Base-by-base conservation (phyloP, 1,284 basidiomycete genomes). In the Ustanciosporium gigantosporum region DNA sequence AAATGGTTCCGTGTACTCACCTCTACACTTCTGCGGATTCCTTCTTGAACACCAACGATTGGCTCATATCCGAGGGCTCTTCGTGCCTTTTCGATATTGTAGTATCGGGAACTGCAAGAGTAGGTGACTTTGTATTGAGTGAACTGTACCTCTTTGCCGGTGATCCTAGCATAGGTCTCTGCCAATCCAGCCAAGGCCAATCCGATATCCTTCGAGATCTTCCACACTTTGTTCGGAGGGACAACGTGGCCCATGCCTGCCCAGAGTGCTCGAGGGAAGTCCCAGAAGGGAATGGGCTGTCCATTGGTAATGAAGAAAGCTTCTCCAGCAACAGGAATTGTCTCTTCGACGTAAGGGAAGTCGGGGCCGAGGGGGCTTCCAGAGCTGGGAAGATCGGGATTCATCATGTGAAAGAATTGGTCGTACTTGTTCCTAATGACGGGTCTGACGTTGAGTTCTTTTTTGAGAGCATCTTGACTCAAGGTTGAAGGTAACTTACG, bases 251-350 rank as follows among this genome's bases (percentile, higher is more conserved):
- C 73, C 46, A 67, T 52, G 9, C 56, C 84, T 35, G 84, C 82
- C 91, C 91, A 98, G n/a, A 97, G 80, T 3, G 85, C 80, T 8
- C 91, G 85, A 20, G 88, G 84, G 76, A 95, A 88, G 80, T 97
- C 93, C 94, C 94, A 98, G 81, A 97, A 97, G 75, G 89, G 89
- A 49, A 89, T 83, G 1, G 93, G 94, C 78, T 97, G 93, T 60
- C 93, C 92, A 76, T 97, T 97, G 55, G 93, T 95, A 80, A 99
- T 91, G 82, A 94, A 95, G 82, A 95, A 99, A 0, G 83, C 90
- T 78, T 97, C 89, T 0, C 95, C 95, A 3, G 91, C 92, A 27
- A 96, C 89, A 58, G 86, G 82, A 14, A 91, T 81, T 5, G 35
- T 11, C 8, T 64, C 47, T 19, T 72, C 57, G 79, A 83, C 57